phyloP scores from a whole-genome alignment of 1,139 yeast species.

The Wickerhamiella infanticola region DNA sequence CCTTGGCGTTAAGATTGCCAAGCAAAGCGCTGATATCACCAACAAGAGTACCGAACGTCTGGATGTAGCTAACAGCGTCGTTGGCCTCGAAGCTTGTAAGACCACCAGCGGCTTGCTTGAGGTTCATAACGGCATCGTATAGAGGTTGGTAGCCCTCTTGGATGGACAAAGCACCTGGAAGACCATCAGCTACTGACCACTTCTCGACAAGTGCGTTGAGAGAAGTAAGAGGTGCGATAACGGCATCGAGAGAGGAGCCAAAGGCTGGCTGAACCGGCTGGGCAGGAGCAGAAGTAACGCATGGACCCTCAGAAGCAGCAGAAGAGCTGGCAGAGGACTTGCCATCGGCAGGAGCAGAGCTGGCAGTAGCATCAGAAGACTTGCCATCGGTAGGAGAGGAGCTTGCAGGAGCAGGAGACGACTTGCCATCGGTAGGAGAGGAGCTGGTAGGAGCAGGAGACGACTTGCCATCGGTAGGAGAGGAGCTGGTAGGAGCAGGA shows the following conservation, averaged over 20 bases:
- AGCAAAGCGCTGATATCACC: constrained; percentile 5
- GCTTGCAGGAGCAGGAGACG: neutral
- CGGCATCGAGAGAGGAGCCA: neutral
- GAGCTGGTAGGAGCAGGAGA: neutral
- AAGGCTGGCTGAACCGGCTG: neutral
- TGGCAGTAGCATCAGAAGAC: neutral
- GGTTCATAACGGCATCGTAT: constrained; percentile 3
- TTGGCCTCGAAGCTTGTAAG: constrained; percentile 3
- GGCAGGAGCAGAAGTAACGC: neutral
- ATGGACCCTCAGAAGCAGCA: neutral
- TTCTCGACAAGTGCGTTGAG: neutral
- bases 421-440: neutral
- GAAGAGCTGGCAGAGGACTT: neutral
- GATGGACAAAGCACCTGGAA: constrained; percentile 7
- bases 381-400: neutral
- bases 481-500: neutral
- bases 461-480: neutral
- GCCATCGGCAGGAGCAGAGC: neutral
- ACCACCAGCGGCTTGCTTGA: constrained; percentile 1
- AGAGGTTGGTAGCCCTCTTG: constrained; percentile 6
- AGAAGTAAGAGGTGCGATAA: neutral
- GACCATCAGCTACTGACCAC: constrained; percentile 2
- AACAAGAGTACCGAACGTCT: constrained; percentile 1
- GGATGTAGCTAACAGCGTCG: constrained; percentile 5
- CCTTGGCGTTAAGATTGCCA: constrained; percentile 5